A percentile compares a stretch with the other conserved stretches of the same genome.
Evolutionary conservation across 768 basidiomycete species (phyloP).

Genomic region (Cystobasidium ongulense): DNA sequence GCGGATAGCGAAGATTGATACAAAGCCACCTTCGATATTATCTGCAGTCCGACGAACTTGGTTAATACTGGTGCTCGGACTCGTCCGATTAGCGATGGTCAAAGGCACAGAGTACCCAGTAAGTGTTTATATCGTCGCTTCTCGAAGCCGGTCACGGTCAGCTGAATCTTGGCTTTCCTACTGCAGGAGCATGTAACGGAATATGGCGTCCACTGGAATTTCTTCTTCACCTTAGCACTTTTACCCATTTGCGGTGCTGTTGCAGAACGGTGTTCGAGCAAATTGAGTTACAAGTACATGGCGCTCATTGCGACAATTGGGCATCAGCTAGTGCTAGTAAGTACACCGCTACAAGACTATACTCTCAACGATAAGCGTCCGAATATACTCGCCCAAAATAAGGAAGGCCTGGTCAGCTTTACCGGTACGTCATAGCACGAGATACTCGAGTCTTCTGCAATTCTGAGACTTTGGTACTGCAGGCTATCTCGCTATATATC

Average conservation of each 20-base stretch:
- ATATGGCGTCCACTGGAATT: conserved; percentile 97
- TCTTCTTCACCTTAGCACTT: conserved; percentile 84
- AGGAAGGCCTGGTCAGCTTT: conserved; percentile 80
- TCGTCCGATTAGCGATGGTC: conserved; percentile 71
- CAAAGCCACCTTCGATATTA: conserved; percentile 40
- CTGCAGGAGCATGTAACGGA: conserved; percentile 84
- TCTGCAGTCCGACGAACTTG: conserved; percentile 56
- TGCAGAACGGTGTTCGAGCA: conserved; percentile 59
- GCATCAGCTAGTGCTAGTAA: conserved; percentile 62
- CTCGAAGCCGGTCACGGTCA: too few species aligned
- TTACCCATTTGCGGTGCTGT: conserved; percentile 61
- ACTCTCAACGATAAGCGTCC: conserved; percentile 60
- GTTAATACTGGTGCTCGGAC: conserved; percentile 64
- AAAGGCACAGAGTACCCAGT: conserved; percentile 94
- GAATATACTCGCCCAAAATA: conserved; percentile 67
- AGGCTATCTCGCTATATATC: conserved; percentile 86
- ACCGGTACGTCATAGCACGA: conserved; percentile 50
- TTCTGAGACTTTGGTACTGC: neutral
- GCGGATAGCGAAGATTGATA: neutral
- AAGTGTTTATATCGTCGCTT: conserved; percentile 43
- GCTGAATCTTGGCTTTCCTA: neutral
- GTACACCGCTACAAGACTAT: conserved; percentile 55
- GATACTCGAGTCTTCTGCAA: neutral
- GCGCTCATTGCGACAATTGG: conserved; percentile 59
- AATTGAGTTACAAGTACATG: conserved; percentile 56